Evolutionary conservation across 2,329 filamentous ascomycete species (phyloP).

Genomic region (Trichoderma oligosporum): DNA sequence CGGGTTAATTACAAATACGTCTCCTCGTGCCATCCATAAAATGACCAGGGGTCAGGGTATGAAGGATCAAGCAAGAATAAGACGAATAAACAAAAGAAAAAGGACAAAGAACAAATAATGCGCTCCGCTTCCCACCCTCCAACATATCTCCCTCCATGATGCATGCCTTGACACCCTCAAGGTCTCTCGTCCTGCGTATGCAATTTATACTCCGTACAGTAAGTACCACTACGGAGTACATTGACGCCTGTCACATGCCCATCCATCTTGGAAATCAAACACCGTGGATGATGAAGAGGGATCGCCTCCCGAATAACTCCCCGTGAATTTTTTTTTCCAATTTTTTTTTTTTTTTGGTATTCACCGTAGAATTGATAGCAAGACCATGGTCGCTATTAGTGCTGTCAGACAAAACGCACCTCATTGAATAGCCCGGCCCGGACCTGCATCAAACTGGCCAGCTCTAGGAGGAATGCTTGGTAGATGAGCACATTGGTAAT

Average conservation of each 20-base stretch:
- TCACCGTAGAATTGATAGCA: background rate
- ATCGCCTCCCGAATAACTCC: background rate
- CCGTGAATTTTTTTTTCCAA: background rate
- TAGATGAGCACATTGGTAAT: constrained; percentile 76
- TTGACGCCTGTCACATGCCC: background rate
- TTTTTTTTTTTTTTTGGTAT: background rate
- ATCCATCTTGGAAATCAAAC: background rate
- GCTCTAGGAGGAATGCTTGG: constrained; percentile 75
- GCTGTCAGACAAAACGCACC: constrained; percentile 54
- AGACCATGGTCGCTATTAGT: background rate
- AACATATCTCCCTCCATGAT: background rate
- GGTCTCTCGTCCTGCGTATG: background rate
- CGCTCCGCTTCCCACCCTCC: background rate
- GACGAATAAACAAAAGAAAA: background rate
- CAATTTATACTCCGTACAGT: constrained; percentile 6
- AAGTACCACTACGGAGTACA: background rate
- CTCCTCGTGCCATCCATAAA: constrained; percentile 3
- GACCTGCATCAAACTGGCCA: constrained; percentile 71
- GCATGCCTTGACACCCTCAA: background rate
- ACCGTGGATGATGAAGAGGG: background rate
- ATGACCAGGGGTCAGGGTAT: background rate
- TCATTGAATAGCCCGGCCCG: constrained; percentile 73
- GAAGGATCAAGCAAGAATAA: background rate
- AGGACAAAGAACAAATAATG: background rate
- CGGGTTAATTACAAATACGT: background rate